phyloP scores from a whole-genome alignment of 371 early-diverging fungal genomes.

The Massospora cicadina region DNA sequence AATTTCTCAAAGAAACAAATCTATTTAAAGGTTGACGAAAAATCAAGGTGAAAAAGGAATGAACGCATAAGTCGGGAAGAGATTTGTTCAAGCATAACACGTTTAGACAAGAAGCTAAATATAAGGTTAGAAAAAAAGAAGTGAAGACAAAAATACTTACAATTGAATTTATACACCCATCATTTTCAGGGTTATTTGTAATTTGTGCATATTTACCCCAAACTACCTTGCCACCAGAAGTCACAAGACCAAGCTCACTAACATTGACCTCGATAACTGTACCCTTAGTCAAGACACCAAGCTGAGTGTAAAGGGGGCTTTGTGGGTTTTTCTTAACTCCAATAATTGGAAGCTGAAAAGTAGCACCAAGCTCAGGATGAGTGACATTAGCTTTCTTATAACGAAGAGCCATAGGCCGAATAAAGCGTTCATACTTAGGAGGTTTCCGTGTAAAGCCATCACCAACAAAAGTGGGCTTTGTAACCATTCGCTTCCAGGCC shows the following conservation, averaged over 20 bases:
- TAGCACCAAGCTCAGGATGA: constrained; percentile 97
- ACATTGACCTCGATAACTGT: constrained; percentile 98
- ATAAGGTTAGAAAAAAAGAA: not conserved
- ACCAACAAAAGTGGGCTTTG: constrained; percentile 99
- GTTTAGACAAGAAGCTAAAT: not conserved
- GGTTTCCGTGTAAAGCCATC: constrained; percentile 99
- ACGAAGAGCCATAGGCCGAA: constrained; percentile 98
- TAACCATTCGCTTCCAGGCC: constrained; percentile 99
- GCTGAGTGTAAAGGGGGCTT: constrained; percentile 91
- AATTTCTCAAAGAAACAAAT: too few species aligned
- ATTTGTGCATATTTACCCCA: constrained; percentile 99
- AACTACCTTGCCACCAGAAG: constrained; percentile 96
- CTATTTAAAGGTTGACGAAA: too few species aligned
- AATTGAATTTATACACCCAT: constrained; percentile 93
- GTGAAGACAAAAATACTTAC: constrained; percentile 1
- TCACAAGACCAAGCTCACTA: constrained; percentile 96
- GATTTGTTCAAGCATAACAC: not conserved
- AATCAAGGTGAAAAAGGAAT: too few species aligned
- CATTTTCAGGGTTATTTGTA: constrained; percentile 85
- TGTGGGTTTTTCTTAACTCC: constrained; percentile 99
- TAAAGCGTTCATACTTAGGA: constrained; percentile 99
- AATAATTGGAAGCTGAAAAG: constrained; percentile 96
- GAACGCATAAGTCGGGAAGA: too few species aligned
- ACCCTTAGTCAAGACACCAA: constrained; percentile 99
- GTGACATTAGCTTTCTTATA: constrained; percentile 99